Evolutionary conservation across 2,329 filamentous ascomycete species (phyloP), one percentile per base, ranked within the genome.

Genomic region (Zasmidium cellare): DNA sequence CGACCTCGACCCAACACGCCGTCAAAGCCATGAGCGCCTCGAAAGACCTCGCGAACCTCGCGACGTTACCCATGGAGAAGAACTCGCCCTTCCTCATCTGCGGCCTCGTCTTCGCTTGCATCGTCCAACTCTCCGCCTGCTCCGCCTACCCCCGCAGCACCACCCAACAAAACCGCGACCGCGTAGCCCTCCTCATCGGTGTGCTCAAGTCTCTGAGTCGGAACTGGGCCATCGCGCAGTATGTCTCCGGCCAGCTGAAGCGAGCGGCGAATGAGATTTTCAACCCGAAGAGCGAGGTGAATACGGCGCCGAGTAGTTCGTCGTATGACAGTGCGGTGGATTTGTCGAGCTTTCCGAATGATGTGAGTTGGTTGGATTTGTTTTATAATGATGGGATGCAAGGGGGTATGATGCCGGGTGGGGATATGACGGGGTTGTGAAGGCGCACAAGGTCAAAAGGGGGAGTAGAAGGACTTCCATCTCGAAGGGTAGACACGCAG

Each of bases 71-170:
- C 0, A 85, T 87, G 3, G 83, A 87, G 0, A 85, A 84, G 28
- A 91, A 96, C 74, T 92, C 86, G 0, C 90, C 91, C 57, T 92
- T 93, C 75, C 92, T 94, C 76, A 90, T 88, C 31, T 94, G 90
- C 70, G 87, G 89, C 41, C 79, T 94, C 51, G 90, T 90, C 1
- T 79, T 93, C 53, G 89, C 88, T 18, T 90, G 90, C 6, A 89
- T 92, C 65, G 88, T 93, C 3, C 90, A 94, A 68, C 80, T 96
- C 22, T 90, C 88, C 55, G 90, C 89, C 62, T 96, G 91, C 85
- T 85, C 84, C 80, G 66, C 78, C 71, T 57, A 76, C 72, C 14
- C 75, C 64, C 60, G 82, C 85, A 65, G 86, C 87, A 68, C 86
- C 86, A 61, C 84, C 84, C 67, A 80, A 88, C 64, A 88, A 87